phyloP scores from a whole-genome alignment of 2,329 filamentous ascomycete species.

The Ophiocordyceps camponoti-rufipedis region DNA sequence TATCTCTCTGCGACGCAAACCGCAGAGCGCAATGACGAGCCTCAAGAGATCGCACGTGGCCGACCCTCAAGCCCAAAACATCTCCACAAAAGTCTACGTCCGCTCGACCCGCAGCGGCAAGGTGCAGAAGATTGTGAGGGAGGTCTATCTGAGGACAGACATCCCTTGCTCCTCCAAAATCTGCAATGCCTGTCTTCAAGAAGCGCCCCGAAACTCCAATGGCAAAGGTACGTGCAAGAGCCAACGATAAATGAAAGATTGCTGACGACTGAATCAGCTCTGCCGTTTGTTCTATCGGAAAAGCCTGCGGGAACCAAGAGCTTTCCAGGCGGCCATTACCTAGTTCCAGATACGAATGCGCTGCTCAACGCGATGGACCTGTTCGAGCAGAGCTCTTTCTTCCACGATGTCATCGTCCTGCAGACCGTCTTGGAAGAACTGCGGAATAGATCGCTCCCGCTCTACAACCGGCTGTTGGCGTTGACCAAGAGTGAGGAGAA shows the following conservation, averaged over 20 bases:
- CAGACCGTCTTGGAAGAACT: slow-evolving; percentile 95
- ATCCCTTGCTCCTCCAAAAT: slow-evolving; percentile 92
- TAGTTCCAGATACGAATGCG: slow-evolving; percentile 91
- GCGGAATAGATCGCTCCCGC: slow-evolving; percentile 76
- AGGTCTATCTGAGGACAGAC: slow-evolving; percentile 88
- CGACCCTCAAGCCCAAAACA: slow-evolving; percentile 45
- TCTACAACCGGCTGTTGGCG: slow-evolving; percentile 84
- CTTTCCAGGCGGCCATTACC: slow-evolving; percentile 78
- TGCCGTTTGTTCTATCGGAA: slow-evolving; percentile 76
- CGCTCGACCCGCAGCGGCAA: slow-evolving; percentile 89
- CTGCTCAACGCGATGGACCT: slow-evolving; percentile 92
- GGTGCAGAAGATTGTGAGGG: slow-evolving; percentile 95
- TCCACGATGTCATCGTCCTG: slow-evolving; percentile 91
- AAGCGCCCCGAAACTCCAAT: slow-evolving; percentile 61
- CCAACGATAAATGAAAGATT: background rate
- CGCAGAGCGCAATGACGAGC: slow-evolving; percentile 36
- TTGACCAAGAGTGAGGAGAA: slow-evolving; percentile 93
- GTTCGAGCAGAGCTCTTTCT: slow-evolving; percentile 79
- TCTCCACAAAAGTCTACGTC: slow-evolving; percentile 92
- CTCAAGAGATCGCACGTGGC: slow-evolving; percentile 38
- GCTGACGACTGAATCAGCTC: slow-evolving; percentile 28
- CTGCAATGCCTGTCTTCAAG: slow-evolving; percentile 57
- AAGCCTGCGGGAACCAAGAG: slow-evolving; percentile 67
- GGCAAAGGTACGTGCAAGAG: slow-evolving; percentile 43
- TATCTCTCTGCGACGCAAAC: too few relatives aligned